phyloP scores from a whole-genome alignment of 1,284 basidiomycete genomes.

The Cutaneotrichosporon cavernicola region DNA sequence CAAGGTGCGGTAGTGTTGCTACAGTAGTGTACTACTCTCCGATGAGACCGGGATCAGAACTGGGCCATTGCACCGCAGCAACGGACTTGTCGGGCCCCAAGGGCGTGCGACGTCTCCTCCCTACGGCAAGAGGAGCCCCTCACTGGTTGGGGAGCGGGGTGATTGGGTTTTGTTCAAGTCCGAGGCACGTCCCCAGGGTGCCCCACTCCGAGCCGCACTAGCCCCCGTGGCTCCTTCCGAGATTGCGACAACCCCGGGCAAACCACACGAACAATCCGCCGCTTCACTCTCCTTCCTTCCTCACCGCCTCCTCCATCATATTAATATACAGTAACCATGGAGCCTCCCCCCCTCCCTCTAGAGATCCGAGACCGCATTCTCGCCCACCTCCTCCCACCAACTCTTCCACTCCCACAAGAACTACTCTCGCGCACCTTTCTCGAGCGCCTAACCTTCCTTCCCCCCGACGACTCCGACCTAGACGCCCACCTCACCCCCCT shows the following conservation, averaged over 20 bases:
- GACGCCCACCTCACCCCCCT: conserved; percentile 46
- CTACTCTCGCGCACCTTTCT: conserved; percentile 39
- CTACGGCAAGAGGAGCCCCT: neutral
- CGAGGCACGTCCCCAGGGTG: conserved; percentile 1
- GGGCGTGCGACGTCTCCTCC: neutral
- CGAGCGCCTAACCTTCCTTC: conserved; percentile 46
- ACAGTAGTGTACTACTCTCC: neutral
- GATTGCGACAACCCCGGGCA: neutral
- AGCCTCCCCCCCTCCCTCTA: conserved; percentile 28
- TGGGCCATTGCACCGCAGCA: neutral
- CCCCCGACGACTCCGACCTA: conserved; percentile 35
- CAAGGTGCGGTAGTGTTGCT: too few species aligned
- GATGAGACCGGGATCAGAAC: neutral
- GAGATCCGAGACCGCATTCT: conserved; percentile 38
- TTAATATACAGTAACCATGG: neutral
- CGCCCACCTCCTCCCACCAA: conserved; percentile 45
- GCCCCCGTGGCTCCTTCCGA: neutral
- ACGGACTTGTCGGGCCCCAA: neutral
- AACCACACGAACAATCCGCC: neutral
- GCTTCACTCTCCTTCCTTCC: neutral
- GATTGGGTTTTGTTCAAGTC: neutral
- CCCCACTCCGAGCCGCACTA: neutral
- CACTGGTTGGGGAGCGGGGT: neutral
- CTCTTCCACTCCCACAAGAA: conserved; percentile 37
- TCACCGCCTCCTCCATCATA: neutral